Conservation (phyloP, 2,329 filamentous ascomycete species). For the Ceratocystis destructans region DNA sequence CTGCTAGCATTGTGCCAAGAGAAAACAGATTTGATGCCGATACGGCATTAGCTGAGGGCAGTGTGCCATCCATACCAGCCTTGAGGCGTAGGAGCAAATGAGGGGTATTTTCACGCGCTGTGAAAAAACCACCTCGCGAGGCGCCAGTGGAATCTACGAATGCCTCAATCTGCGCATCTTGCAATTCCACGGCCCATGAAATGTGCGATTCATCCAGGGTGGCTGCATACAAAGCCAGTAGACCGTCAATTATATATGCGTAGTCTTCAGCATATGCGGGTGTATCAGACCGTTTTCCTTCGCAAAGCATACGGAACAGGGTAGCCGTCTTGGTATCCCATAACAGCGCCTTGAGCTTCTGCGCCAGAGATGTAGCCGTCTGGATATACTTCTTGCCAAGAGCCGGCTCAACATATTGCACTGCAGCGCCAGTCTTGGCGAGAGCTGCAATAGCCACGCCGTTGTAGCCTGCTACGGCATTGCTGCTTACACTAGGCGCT, state of each 20-base stretch:
- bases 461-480: slow-evolving; percentile 78
- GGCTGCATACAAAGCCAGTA: slow-evolving; percentile 72
- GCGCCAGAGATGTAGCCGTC: slow-evolving; percentile 53
- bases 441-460: slow-evolving; percentile 75
- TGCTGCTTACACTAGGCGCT: slow-evolving; percentile 69
- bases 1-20: slow-evolving; percentile 54
- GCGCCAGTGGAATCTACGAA: slow-evolving; percentile 52
- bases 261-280: slow-evolving; percentile 87
- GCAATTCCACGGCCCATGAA: slow-evolving; percentile 67
- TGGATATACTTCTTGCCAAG: slow-evolving; percentile 47
- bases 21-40: slow-evolving; percentile 80
- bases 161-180: slow-evolving; percentile 42
- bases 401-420: slow-evolving; percentile 46
- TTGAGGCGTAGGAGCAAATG: slow-evolving; percentile 77
- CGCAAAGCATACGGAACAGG: slow-evolving; percentile 62
- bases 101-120: slow-evolving; percentile 46
- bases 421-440: slow-evolving; percentile 55
- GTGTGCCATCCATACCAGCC: slow-evolving; percentile 84
- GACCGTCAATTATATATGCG: slow-evolving; percentile 69
- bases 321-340: slow-evolving; percentile 51
- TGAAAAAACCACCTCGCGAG: slow-evolving; percentile 55
- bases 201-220: slow-evolving; percentile 66
- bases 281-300: slow-evolving; percentile 37
- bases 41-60: slow-evolving; percentile 79
- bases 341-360: slow-evolving; percentile 59